Base-by-base conservation (phyloP, 345 rosid species). In the Eucalyptus regnans region DNA sequence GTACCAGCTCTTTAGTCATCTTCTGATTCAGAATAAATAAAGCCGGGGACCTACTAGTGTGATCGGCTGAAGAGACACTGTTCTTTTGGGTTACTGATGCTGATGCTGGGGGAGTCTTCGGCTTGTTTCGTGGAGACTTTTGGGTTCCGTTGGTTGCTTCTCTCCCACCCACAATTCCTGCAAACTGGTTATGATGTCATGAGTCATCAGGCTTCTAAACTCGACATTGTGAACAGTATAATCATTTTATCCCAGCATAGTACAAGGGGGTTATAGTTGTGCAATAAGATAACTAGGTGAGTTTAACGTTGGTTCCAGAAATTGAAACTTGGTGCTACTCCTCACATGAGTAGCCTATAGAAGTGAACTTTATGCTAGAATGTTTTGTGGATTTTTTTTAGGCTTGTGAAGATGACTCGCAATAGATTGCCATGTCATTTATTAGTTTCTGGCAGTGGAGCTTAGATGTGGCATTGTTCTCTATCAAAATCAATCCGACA, bases 31-130 rank as follows among this genome's bases (percentile, higher is more conserved):
- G 49, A 86, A 86, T 23, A 41, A 89, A 60, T 16, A 76, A 76
- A 29, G 84, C 46, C 7, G 16, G 84, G 25, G 84, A 41, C 27
- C 48, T 4, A 20, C 43, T 76, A 7, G 84, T 76, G 48, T 11
- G 15, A 76, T 41, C 29, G 20, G 89, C 85, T 80, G 88, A 64
- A 68, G 33, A 83, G 66, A 87, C 58, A 50, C 88, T 87, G 89
- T 88, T 50, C 91, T 91, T 86, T 62, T 91, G 91, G 88, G 80
- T 71, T 4, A 90, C 92, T 18, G 90, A 87, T 43, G 87, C 56
- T 44, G 94, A 89, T 86, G 91, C 90, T 5, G 80, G 41, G 6
- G 93, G 91, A 7, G 91, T 44, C 71, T 86, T 92, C 1, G 51
- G 83, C 76, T 64, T 85, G 64, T 48, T 31, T 46, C 11, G 90